Evolutionary conservation across 2,329 filamentous ascomycete species (phyloP).

Genomic region (Coleophoma crateriformis): DNA sequence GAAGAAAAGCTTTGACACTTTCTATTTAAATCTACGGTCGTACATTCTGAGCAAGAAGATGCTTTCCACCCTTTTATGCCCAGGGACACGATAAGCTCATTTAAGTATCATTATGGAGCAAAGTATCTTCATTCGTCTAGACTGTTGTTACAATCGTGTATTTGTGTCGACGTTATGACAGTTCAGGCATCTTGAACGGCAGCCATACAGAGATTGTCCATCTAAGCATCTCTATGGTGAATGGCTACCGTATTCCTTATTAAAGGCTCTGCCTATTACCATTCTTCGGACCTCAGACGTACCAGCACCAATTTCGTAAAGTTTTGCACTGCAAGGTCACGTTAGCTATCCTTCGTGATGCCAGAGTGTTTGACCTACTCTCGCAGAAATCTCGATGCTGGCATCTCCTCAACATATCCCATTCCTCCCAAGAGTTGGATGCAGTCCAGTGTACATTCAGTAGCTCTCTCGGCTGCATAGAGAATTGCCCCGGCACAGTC

Average conservation of each 20-base stretch:
- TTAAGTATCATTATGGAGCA: too few relatives aligned
- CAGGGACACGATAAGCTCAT: too few relatives aligned
- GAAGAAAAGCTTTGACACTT: too few relatives aligned
- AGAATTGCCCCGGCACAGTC: constrained; percentile 94
- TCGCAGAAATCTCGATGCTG: constrained; percentile 76
- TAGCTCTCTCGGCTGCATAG: constrained; percentile 87
- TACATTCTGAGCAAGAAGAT: too few relatives aligned
- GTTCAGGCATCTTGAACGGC: too few relatives aligned
- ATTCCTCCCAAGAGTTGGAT: constrained; percentile 93
- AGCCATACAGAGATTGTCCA: background rate
- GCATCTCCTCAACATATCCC: constrained; percentile 94
- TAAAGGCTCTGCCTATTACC: constrained; percentile 65
- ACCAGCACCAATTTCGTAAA: constrained; percentile 96
- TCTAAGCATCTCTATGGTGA: constrained; percentile 5
- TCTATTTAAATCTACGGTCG: too few relatives aligned
- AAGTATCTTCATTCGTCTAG: too few relatives aligned
- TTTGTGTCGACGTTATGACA: background rate
- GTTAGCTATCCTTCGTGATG: background rate
- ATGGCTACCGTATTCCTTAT: constrained; percentile 24
- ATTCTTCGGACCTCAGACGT: constrained; percentile 92
- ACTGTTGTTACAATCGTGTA: too few relatives aligned
- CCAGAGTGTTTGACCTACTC: constrained; percentile 31
- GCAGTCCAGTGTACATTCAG: constrained; percentile 78
- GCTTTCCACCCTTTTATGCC: too few relatives aligned
- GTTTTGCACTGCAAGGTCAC: constrained; percentile 49